Percentiles rank a stretch among this genome's conserved stretches.
These are phyloP conservation scores for Citrus sp. DNA, from an alignment of 345 rosid species.

Conservation along the genomic window DNA sequence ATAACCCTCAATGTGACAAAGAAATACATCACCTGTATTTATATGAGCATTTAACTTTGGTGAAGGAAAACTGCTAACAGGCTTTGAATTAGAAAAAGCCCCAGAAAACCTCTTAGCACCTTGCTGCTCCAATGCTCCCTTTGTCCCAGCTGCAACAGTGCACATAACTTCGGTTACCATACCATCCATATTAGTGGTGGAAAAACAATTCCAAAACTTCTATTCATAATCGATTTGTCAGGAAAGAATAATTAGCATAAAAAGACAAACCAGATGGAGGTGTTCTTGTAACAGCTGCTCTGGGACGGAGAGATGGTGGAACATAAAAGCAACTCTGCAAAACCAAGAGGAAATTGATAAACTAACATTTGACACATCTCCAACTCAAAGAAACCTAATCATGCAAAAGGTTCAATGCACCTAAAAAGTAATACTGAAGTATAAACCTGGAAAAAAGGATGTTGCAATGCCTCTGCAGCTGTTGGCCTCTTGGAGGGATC, in stretches of 20 bases:
- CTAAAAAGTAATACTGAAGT: neutral
- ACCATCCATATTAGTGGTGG: neutral
- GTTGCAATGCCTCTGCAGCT: constrained; percentile 87
- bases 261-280: constrained; percentile 62
- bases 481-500: constrained; percentile 87
- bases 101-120: constrained; percentile 42
- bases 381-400: neutral
- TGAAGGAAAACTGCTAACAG: constrained; percentile 34
- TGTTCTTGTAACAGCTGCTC: constrained; percentile 46
- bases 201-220: neutral
- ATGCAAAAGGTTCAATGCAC: neutral
- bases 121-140: constrained; percentile 50
- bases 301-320: constrained; percentile 81
- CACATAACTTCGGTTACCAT: neutral
- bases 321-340: constrained; percentile 83
- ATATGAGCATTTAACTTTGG: constrained; percentile 46
- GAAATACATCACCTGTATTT: constrained; percentile 34
- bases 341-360: neutral
- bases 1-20: neutral
- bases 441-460: constrained; percentile 92
- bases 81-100: constrained; percentile 42
- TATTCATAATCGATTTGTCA: neutral
- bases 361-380: neutral
- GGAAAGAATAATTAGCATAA: neutral
- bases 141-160: constrained; percentile 44